A percentile compares a stretch with the other conserved stretches of the same genome.
Conservation (phyloP, 2,329 filamentous ascomycete genomes). For the Penicillium freii region DNA sequence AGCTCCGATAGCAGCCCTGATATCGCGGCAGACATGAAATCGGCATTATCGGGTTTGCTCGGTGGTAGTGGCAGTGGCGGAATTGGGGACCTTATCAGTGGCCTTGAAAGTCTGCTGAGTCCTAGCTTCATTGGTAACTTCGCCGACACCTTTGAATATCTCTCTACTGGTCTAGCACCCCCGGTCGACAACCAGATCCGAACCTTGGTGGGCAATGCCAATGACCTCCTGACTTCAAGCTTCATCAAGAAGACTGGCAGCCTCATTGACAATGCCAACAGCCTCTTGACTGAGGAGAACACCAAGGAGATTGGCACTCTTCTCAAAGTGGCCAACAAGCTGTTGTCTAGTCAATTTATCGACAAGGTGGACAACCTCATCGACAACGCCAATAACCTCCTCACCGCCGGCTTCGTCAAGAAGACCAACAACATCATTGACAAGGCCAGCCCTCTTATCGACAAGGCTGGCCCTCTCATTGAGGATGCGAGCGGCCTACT, state of each 20-base stretch:
- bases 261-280: constrained; percentile 18
- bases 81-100: constrained; percentile 1
- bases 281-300: constrained; percentile 20
- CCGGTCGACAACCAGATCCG: constrained; percentile 27
- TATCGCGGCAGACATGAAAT: constrained; percentile 7
- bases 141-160: constrained; percentile 25
- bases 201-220: constrained; percentile 29
- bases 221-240: constrained; percentile 22
- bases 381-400: constrained; percentile 25
- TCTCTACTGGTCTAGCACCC: constrained; percentile 26
- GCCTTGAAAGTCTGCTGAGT: constrained; percentile 18
- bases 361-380: constrained; percentile 13
- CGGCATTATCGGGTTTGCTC: constrained; percentile 3
- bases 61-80: constrained; percentile 1
- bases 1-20: background rate
- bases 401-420: constrained; percentile 28
- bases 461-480: constrained; percentile 18
- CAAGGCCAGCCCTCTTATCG: constrained; percentile 22
- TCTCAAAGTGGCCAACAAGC: background rate
- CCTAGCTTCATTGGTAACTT: constrained; percentile 22
- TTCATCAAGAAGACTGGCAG: constrained; percentile 15
- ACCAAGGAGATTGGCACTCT: constrained; percentile 9
- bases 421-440: constrained; percentile 18
- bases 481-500: constrained; percentile 1
- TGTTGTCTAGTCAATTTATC: constrained; percentile 3